phyloP scores from a whole-genome alignment of 2,329 filamentous ascomycete species.

The Penicillium oxalicum region DNA sequence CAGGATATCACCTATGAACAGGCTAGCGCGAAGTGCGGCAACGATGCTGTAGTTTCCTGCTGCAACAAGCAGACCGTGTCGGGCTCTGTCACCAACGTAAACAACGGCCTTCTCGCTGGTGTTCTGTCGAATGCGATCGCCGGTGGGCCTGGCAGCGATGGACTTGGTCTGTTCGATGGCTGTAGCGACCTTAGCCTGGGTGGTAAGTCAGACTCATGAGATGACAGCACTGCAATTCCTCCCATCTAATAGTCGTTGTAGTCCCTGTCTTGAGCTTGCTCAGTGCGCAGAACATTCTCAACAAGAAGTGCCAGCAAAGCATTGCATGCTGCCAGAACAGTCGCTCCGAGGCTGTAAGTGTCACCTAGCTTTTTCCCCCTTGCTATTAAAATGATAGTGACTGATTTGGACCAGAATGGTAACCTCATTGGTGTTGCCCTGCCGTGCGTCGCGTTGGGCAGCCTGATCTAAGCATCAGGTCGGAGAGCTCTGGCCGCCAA shows the following conservation, averaged over 20 bases:
- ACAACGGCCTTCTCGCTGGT: slow-evolving; percentile 20
- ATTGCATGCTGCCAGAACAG: slow-evolving; percentile 29
- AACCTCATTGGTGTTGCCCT: slow-evolving; percentile 26
- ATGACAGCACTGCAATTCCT: background rate
- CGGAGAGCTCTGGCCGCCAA: no score
- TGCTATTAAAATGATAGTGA: background rate
- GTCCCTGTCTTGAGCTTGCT: slow-evolving; percentile 8
- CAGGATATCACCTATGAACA: slow-evolving; percentile 12
- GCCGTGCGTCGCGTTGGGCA: slow-evolving; percentile 28
- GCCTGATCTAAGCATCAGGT: slow-evolving; percentile 21
- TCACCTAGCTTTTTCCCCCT: background rate
- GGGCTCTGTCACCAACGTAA: slow-evolving; percentile 14
- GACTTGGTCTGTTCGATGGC: slow-evolving; percentile 27
- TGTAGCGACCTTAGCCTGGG: slow-evolving; percentile 28
- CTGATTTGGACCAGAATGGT: slow-evolving; percentile 18
- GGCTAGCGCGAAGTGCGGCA: slow-evolving; percentile 23
- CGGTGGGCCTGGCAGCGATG: slow-evolving; percentile 19
- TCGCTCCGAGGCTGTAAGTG: slow-evolving; percentile 17
- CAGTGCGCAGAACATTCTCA: slow-evolving; percentile 18
- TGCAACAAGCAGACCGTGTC: slow-evolving; percentile 28
- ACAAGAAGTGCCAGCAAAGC: slow-evolving; percentile 28
- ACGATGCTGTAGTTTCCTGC: slow-evolving; percentile 22
- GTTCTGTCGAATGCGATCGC: slow-evolving; percentile 23
- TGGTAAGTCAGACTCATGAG: slow-evolving; percentile 13
- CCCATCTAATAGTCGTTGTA: background rate